Percentiles rank a stretch among this genome's conserved stretches.
These are phyloP conservation scores for Sphagnum fallax DNA, from an alignment of 228 moss, liverwort and hornwort species.

Conservation along the genomic window DNA sequence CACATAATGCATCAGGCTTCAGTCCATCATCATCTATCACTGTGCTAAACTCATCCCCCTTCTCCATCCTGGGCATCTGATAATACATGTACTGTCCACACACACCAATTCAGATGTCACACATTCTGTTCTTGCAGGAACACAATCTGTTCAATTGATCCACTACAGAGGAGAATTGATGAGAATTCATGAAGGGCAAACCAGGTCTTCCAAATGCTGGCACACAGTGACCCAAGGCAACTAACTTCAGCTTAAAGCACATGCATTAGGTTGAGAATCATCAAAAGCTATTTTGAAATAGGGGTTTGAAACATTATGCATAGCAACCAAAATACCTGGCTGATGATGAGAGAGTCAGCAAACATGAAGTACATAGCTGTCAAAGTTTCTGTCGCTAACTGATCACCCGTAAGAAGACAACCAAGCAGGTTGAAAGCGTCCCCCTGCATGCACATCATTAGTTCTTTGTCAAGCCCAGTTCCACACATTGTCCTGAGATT, in stretches of 20 bases:
- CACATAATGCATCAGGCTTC: slow-evolving; percentile 9
- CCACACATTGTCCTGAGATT: not conserved
- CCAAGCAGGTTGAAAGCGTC: slow-evolving; percentile 83
- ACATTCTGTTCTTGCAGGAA: not conserved
- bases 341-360: slow-evolving; percentile 61
- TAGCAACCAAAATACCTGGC: slow-evolving; percentile 40
- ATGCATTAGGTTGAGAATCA: too few species aligned
- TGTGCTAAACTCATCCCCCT: slow-evolving; percentile 11
- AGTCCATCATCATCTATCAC: slow-evolving; percentile 14
- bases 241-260: too few species aligned
- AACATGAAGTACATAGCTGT: slow-evolving; percentile 80
- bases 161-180: not conserved
- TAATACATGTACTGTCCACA: slow-evolving; percentile 45
- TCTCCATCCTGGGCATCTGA: slow-evolving; percentile 25
- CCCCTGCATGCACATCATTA: slow-evolving; percentile 44
- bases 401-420: slow-evolving; percentile 83
- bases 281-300: too few species aligned
- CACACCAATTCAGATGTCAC: slow-evolving; percentile 12
- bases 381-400: slow-evolving; percentile 76
- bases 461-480: not conserved
- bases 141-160: not conserved
- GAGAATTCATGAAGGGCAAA: not conserved
- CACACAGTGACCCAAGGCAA: not conserved
- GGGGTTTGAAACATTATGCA: too few species aligned
- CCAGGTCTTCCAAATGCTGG: not conserved